These are phyloP conservation scores for Euphorbia lathyris DNA, from an alignment of 345 rosid species.

Conservation along the genomic window DNA sequence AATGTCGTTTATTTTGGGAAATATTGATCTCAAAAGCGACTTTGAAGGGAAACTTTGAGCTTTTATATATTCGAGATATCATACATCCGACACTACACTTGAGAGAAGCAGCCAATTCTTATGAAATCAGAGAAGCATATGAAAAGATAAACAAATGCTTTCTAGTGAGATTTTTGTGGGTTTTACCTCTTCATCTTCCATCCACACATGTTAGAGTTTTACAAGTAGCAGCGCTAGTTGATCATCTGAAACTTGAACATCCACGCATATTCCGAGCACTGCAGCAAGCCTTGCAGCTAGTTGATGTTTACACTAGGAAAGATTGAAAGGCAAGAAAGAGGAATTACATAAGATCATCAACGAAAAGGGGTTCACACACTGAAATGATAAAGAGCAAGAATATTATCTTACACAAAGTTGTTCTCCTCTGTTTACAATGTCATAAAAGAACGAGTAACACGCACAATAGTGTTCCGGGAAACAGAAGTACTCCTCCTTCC, in stretches of 20 bases:
- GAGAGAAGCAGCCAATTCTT: neutral
- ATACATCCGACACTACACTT: too few relatives aligned
- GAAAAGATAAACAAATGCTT: neutral
- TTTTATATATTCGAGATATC: too few relatives aligned
- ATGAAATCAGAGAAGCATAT: conserved; percentile 1
- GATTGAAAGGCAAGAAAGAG: conserved; percentile 3
- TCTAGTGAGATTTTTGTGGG: neutral
- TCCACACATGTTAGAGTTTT: conserved; percentile 32
- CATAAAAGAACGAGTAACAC: conserved; percentile 89
- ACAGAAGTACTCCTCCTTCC: conserved; percentile 83
- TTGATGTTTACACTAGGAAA: conserved; percentile 80
- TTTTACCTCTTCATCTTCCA: neutral
- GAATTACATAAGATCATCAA: neutral
- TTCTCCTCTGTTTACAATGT: conserved; percentile 78
- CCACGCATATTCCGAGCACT: conserved; percentile 50
- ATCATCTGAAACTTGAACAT: conserved; percentile 62
- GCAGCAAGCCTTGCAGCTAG: conserved; percentile 77
- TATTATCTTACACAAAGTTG: conserved; percentile 64
- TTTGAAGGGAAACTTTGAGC: too few relatives aligned
- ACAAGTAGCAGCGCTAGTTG: conserved; percentile 64
- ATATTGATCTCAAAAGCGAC: too few relatives aligned
- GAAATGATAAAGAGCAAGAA: neutral
- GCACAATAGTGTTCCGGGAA: conserved; percentile 74
- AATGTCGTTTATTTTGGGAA: too few relatives aligned
- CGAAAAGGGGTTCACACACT: neutral